phyloP scores from a whole-genome alignment of 257 asterid species.

The Scutellaria galericulata region DNA sequence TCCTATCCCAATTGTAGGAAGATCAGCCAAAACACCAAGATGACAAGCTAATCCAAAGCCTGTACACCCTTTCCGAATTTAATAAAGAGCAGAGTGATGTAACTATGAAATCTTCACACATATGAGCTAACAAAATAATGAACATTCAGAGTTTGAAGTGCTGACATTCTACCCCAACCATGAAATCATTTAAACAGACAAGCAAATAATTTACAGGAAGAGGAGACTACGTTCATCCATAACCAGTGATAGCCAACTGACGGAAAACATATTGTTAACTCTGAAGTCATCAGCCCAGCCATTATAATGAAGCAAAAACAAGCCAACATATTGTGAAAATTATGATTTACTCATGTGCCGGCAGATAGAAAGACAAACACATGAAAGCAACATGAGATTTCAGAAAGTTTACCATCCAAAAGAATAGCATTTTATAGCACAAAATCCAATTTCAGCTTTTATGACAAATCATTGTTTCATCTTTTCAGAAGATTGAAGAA shows the following conservation, averaged over 20 bases:
- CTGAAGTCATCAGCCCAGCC: neutral
- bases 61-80: conserved; percentile 38
- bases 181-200: neutral
- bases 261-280: neutral
- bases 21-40: conserved; percentile 80
- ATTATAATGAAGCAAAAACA: conserved; percentile 36
- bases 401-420: neutral
- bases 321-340: conserved; percentile 1
- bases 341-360: neutral
- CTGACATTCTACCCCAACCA: conserved; percentile 2
- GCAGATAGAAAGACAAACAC: too few relatives aligned
- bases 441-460: conserved; percentile 20
- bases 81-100: conserved; percentile 3
- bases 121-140: conserved; percentile 2
- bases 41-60: conserved; percentile 97
- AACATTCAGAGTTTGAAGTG: conserved; percentile 1
- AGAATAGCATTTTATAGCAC: conserved; percentile 1
- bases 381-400: too few relatives aligned
- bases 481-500: conserved; percentile 22
- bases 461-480: neutral
- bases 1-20: conserved; percentile 89
- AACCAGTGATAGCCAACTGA: conserved; percentile 1
- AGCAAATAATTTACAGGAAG: conserved; percentile 3
- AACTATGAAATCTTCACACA: neutral
- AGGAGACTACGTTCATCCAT: neutral